Percentiles rank a stretch among this genome's conserved stretches.
Conservation (phyloP, 805 yeast genomes). For the Starmera caribaea region DNA sequence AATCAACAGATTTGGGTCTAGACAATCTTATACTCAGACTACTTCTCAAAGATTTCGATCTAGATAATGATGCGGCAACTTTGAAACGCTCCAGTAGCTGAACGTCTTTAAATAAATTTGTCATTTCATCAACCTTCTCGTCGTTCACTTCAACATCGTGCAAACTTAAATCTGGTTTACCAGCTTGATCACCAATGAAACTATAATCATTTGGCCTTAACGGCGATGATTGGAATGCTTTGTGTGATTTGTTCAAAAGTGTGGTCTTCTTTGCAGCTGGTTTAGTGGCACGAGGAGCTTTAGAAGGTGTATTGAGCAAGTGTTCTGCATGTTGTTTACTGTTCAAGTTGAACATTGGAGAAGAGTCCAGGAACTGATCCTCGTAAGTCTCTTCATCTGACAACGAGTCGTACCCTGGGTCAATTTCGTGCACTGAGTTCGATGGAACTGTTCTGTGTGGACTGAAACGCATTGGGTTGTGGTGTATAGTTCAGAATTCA, state of each 20-base stretch:
- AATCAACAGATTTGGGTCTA: no score
- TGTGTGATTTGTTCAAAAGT: not conserved
- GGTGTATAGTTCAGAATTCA: not conserved
- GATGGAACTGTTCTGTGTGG: constrained; percentile 6
- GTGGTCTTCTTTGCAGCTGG: not conserved
- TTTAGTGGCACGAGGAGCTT: constrained; percentile 2
- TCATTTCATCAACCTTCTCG: no score
- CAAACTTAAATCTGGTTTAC: no score
- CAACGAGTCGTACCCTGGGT: constrained; percentile 4
- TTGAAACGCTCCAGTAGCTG: no score
- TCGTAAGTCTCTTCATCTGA: constrained; percentile 4
- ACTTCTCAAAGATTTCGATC: no score
- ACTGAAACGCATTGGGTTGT: constrained; percentile 8
- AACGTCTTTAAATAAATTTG: no score
- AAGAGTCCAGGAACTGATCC: not conserved
- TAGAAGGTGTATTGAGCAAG: constrained; percentile 9
- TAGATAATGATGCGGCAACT: no score
- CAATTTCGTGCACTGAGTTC: constrained; percentile 1
- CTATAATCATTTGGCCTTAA: not conserved
- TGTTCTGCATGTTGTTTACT: no score
- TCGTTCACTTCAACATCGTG: no score
- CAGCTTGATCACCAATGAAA: no score
- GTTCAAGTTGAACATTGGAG: no score
- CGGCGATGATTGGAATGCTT: constrained; percentile 7
- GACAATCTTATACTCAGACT: no score